Evolutionary conservation across 805 yeast genomes (phyloP), one percentile per base, ranked within the genome.

Genomic region (Tetrapisispora fleetii): DNA sequence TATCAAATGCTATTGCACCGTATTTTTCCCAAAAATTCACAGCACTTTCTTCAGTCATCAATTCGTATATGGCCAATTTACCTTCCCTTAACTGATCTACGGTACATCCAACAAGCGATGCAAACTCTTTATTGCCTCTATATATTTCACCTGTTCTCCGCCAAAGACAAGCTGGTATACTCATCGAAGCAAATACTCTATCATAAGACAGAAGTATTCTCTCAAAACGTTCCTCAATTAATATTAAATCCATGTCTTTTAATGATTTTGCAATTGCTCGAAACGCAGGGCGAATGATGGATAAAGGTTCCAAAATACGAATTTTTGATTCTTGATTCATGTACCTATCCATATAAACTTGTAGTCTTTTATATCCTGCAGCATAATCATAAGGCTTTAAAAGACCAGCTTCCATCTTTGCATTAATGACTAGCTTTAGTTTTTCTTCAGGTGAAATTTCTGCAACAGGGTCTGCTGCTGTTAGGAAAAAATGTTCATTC

Each of bases 21-120:
- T 90, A 91, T 63, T 90, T 90, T 60, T 91, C 98, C 98, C 98
- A 91, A 63, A 88, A 91, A 58, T 88, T 90, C 18, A 91, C 97
- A 27, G 96, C 95, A 59, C 95, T 85, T 56, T 90, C 96, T 64
- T 90, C 97, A 45, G 89, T 82, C 96, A 91, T 85, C 52, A 91
- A 69, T 67, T 91, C 97, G 67, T 90, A 90, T 41, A 91, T 87
- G 1, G 97, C 93, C 54, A 89, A 68, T 57, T 83, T 85, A 11
- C 98, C 98, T 64, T 91, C 96, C 54, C 93, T 80, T 59, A 91
- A 68, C 62, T 89, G 96, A 61, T 90, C 97, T 1, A 91, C 87
- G 28, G 80, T 77, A 22, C 87, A 95, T 19, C 89, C 95, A 1
- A 91, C 96, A 48, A 91, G 67, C 1, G 90, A 84, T 0, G 97